A percentile compares a stretch with the other conserved stretches of the same genome.
Conservation (phyloP, 2,329 filamentous ascomycete genomes). For the Alternaria triticimaculans region DNA sequence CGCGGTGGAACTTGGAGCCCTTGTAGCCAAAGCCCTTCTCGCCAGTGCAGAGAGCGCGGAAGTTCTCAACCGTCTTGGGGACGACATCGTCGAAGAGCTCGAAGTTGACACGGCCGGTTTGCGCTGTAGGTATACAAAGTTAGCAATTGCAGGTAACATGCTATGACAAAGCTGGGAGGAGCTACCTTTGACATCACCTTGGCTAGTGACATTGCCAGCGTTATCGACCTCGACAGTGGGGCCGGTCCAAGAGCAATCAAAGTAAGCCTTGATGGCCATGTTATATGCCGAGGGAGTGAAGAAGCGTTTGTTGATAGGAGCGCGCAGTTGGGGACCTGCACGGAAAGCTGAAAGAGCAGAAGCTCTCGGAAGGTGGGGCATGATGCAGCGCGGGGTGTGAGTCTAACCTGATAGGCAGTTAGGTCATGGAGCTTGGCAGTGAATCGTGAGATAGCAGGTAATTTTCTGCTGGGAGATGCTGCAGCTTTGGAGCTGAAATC, state of each 20-base stretch:
- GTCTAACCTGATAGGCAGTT: constrained; percentile 24
- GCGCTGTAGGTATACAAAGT: constrained; percentile 58
- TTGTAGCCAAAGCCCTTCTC: constrained; percentile 84
- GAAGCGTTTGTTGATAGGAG: constrained; percentile 55
- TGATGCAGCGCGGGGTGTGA: constrained; percentile 30
- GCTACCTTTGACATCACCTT: constrained; percentile 63
- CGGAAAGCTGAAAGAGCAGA: constrained; percentile 44
- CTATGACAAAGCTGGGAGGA: constrained; percentile 31
- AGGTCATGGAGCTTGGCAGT: constrained; percentile 24
- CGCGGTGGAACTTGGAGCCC: constrained; percentile 86
- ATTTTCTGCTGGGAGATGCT: not conserved
- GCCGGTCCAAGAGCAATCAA: constrained; percentile 75
- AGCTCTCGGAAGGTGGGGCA: constrained; percentile 40
- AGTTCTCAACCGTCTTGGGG: constrained; percentile 88
- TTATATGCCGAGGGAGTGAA: constrained; percentile 71
- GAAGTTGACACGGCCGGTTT: constrained; percentile 84
- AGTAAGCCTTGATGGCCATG: constrained; percentile 80
- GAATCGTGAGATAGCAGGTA: constrained; percentile 16
- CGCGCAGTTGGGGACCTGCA: constrained; percentile 39
- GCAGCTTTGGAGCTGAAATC: constrained; percentile 12
- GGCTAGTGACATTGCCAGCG: constrained; percentile 57
- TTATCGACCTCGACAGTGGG: constrained; percentile 70
- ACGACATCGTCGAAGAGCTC: constrained; percentile 84
- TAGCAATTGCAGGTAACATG: constrained; percentile 21
- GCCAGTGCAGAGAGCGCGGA: constrained; percentile 80